Evolutionary conservation across 139 green algal species (phyloP).

Genomic region (Tetradesmus lagerheimii): DNA sequence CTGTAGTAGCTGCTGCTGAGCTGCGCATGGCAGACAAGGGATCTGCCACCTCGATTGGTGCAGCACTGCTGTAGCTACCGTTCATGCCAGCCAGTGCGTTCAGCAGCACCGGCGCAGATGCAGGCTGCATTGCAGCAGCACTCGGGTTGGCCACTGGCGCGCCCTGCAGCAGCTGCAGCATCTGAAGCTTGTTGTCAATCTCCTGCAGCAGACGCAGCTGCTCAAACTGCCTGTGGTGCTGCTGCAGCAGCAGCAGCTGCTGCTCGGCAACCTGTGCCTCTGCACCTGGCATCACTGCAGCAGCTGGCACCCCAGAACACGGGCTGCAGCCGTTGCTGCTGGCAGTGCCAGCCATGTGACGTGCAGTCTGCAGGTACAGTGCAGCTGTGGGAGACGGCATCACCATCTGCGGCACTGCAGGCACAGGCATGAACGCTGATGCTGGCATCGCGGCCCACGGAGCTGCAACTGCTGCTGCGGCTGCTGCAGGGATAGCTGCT

Average conservation of each 20-base stretch:
- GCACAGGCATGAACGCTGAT: background rate
- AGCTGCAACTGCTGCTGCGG: background rate
- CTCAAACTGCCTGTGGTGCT: background rate
- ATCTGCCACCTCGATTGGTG: background rate
- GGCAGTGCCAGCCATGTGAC: background rate
- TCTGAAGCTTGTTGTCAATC: background rate
- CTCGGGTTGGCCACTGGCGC: background rate
- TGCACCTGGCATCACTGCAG: no score
- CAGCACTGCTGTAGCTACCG: background rate
- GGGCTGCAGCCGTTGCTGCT: constrained; percentile 5
- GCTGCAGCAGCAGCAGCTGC: background rate
- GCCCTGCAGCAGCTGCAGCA: background rate
- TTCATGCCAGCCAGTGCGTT: background rate
- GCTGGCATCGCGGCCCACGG: background rate
- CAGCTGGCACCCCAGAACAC: background rate
- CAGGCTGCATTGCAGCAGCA: background rate
- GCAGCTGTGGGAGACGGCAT: background rate
- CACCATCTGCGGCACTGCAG: background rate
- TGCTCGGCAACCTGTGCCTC: background rate
- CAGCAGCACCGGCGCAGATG: background rate
- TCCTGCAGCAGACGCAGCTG: background rate
- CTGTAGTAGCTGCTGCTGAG: background rate
- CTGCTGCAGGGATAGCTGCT: background rate
- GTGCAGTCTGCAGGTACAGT: background rate
- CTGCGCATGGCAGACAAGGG: background rate